These are phyloP conservation scores for Themeda triandra DNA, from an alignment of 176 grass and related monocot species.

Conservation along the genomic window DNA sequence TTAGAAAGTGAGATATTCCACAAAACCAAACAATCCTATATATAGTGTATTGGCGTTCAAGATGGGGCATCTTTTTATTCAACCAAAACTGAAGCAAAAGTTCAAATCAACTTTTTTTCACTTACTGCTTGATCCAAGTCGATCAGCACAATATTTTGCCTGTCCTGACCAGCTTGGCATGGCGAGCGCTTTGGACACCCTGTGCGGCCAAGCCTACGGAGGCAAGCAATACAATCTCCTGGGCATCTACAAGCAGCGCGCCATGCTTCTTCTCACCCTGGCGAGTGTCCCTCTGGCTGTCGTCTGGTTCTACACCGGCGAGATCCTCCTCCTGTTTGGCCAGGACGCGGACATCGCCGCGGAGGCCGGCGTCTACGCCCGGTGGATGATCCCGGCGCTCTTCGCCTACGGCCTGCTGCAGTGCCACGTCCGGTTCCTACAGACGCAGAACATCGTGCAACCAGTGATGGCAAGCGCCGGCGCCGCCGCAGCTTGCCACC, in stretches of 20 bases:
- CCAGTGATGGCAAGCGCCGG: slow-evolving; percentile 41
- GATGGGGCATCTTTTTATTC: no score
- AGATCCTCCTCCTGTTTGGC: neutral
- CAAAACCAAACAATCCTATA: no score
- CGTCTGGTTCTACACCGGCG: neutral
- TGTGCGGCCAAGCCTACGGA: neutral
- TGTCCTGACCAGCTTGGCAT: neutral
- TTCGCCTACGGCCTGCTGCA: slow-evolving; percentile 51
- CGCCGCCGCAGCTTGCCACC: slow-evolving; percentile 35
- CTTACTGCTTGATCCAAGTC: no score
- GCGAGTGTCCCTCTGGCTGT: neutral
- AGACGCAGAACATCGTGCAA: slow-evolving; percentile 59
- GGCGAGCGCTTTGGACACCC: neutral
- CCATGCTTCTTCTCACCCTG: slow-evolving; percentile 32
- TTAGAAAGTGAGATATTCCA: no score
- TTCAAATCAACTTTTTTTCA: no score
- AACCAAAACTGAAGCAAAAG: no score
- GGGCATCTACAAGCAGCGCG: slow-evolving; percentile 51
- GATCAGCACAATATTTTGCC: no score
- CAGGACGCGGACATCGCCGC: neutral
- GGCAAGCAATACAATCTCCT: slow-evolving; percentile 32
- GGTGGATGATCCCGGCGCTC: slow-evolving; percentile 46
- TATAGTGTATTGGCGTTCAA: no score
- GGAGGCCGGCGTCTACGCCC: neutral
- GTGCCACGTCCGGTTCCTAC: slow-evolving; percentile 41